Percentiles rank a stretch among this genome's conserved stretches.
Conservation (phyloP, 768 basidiomycete species). For the Naganishia antarctica region DNA sequence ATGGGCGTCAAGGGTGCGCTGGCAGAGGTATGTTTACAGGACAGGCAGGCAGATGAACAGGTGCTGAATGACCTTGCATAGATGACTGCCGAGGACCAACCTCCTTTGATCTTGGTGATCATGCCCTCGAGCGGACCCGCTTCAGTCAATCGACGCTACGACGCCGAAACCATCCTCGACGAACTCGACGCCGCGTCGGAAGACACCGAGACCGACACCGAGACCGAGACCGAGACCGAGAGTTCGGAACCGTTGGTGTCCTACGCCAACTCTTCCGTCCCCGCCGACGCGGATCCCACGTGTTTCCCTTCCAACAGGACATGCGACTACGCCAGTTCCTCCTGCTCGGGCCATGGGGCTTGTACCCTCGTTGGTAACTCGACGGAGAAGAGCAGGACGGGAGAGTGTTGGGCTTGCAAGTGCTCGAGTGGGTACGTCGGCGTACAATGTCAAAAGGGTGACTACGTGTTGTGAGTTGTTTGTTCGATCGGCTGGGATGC, state of each 20-base stretch:
- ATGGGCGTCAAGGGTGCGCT: constrained; percentile 42
- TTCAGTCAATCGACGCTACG: too few relatives aligned
- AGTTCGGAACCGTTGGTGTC: not conserved
- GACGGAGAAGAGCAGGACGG: constrained; percentile 30
- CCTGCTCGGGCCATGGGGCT: constrained; percentile 40
- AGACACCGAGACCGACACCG: constrained; percentile 2
- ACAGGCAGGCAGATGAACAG: too few relatives aligned
- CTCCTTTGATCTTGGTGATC: constrained; percentile 45
- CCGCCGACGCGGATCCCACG: constrained; percentile 11
- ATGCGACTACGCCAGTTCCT: constrained; percentile 36
- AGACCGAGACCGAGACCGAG: constrained; percentile 21
- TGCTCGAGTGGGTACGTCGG: constrained; percentile 43
- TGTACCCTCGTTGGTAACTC: constrained; percentile 35
- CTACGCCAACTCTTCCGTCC: constrained; percentile 10
- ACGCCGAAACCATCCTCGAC: constrained; percentile 3
- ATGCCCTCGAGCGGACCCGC: constrained; percentile 31
- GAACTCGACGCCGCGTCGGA: constrained; percentile 17
- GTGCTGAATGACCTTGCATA: constrained; percentile 5
- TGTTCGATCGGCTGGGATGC: not conserved
- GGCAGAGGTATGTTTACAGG: constrained; percentile 37
- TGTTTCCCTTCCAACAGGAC: constrained; percentile 42
- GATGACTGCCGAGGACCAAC: constrained; percentile 43
- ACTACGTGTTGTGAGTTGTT: constrained; percentile 44
- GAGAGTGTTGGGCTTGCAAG: constrained; percentile 44
- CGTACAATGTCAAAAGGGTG: constrained; percentile 43